Conservation (phyloP, 768 basidiomycete genomes). For the Tricholoma flavovirens region DNA sequence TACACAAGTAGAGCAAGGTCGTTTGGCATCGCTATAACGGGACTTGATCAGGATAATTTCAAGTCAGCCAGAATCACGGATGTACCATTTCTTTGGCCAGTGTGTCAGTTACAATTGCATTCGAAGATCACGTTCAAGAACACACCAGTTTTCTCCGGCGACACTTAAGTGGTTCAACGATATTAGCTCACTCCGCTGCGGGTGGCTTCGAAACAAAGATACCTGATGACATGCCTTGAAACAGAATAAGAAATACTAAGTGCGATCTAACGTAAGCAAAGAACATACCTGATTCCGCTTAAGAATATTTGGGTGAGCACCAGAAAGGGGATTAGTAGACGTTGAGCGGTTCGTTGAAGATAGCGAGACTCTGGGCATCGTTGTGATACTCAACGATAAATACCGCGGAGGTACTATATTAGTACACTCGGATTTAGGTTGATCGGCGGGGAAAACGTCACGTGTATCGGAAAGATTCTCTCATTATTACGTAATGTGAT, state of each 20-base stretch:
- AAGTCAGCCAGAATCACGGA: slow-evolving; percentile 4
- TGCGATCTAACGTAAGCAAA: not conserved
- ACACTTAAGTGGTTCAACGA: slow-evolving; percentile 41
- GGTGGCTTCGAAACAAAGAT: slow-evolving; percentile 12
- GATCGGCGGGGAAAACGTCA: too few species aligned
- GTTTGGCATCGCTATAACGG: slow-evolving; percentile 57
- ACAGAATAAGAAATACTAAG: slow-evolving; percentile 1
- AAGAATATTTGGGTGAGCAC: slow-evolving; percentile 40
- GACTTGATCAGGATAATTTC: not conserved
- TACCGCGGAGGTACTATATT: too few species aligned
- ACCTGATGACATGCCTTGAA: slow-evolving; percentile 54
- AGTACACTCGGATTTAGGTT: not conserved
- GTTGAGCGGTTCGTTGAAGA: slow-evolving; percentile 18
- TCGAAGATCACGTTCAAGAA: slow-evolving; percentile 5
- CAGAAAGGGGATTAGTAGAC: slow-evolving; percentile 22
- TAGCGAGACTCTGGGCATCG: slow-evolving; percentile 35
- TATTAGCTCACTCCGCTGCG: slow-evolving; percentile 12
- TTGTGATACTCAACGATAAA: slow-evolving; percentile 1
- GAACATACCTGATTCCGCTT: slow-evolving; percentile 46
- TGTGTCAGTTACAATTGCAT: not conserved
- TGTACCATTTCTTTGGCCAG: slow-evolving; percentile 52
- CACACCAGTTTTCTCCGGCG: slow-evolving; percentile 68
- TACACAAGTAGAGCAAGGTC: slow-evolving; percentile 73
- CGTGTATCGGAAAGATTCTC: too few species aligned
- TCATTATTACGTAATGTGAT: too few species aligned